Base-by-base conservation (phyloP, 179 eudicot species). In the Drosera spatulata region DNA sequence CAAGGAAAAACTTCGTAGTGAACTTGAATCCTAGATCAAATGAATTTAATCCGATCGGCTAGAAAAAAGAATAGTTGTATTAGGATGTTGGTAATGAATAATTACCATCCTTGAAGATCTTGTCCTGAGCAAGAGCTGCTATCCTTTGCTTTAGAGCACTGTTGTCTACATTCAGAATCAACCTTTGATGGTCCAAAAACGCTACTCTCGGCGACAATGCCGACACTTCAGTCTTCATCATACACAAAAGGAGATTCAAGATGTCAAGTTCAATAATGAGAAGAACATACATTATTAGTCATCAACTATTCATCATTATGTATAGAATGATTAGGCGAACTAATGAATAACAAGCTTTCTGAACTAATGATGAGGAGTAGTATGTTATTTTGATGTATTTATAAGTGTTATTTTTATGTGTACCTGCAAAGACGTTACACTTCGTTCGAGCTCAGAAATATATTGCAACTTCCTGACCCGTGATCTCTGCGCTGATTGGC, bases 161-260 rank as follows among this genome's bases (percentile, higher is more conserved):
- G 50, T 88, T 91, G 68, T 91, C 96, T 40, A 91, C 96, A 65
- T 80, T 85, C n/a, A 91, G 79, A 64, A 91, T 73, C 69, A 91
- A 64, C 75, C 96, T 77, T 59, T 91, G 97, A 67, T 88, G 97
- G 68, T 91, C 96, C 58, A 91, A 48, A 71, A 72, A 91, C 61
- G 97, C 97, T 3, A 91, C 97, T 45, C 97, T 76, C 10, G 96
- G 97, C 3, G 97, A 91, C 75, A 91, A 77, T 44, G 87, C 82
- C 5, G 97, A 91, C 68, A 91, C 96, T 71, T 91, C 95, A 39
- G 84, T 85, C 97, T 91, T 58, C 71, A 72, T 49, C 5, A 8
- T 5, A 13, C 4, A 45, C 15, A 41, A 0, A 62, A 2, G 14
- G 11, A 47, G 3, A 55, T 43, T 6, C 39, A 4, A 43, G 62